These are phyloP conservation scores for Russula foetens DNA, from an alignment of 768 basidiomycete genomes.

Conservation along the genomic window DNA sequence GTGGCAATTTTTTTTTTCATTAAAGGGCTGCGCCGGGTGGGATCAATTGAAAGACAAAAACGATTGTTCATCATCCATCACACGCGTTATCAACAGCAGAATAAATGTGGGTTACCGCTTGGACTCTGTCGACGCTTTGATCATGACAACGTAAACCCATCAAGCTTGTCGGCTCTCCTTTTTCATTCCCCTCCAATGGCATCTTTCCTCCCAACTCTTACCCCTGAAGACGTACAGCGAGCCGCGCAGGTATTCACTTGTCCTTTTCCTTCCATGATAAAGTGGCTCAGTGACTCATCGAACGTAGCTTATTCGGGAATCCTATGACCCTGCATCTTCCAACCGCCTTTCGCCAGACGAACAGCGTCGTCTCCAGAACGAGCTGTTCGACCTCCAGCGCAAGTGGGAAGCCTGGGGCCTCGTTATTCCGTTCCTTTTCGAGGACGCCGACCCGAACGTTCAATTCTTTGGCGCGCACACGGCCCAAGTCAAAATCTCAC, in stretches of 20 bases:
- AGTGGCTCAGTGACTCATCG: background rate
- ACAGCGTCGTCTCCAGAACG: constrained; percentile 57
- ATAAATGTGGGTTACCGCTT: background rate
- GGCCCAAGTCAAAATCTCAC: constrained; percentile 84
- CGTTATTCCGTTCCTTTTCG: constrained; percentile 59
- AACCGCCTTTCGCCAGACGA: constrained; percentile 44
- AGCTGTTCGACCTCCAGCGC: constrained; percentile 71
- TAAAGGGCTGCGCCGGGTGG: no score
- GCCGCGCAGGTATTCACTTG: constrained; percentile 45
- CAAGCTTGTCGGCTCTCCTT: background rate
- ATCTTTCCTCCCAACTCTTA: constrained; percentile 44
- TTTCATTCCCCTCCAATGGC: background rate
- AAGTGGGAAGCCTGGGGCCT: constrained; percentile 78
- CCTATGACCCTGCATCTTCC: constrained; percentile 43
- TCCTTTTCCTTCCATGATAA: constrained; percentile 2
- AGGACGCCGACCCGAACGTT: constrained; percentile 68
- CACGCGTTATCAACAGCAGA: no score
- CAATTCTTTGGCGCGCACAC: constrained; percentile 96
- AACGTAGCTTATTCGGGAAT: constrained; percentile 59
- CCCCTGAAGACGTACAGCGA: constrained; percentile 45
- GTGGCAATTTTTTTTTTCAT: no score
- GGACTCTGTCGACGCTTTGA: background rate
- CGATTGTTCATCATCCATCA: no score
- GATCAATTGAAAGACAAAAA: no score
- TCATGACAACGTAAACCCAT: background rate